Evolutionary conservation across 164 flowering plant species (phyloP), one percentile per base, ranked within the genome.

Genomic region (Kingdonia uniflora): DNA sequence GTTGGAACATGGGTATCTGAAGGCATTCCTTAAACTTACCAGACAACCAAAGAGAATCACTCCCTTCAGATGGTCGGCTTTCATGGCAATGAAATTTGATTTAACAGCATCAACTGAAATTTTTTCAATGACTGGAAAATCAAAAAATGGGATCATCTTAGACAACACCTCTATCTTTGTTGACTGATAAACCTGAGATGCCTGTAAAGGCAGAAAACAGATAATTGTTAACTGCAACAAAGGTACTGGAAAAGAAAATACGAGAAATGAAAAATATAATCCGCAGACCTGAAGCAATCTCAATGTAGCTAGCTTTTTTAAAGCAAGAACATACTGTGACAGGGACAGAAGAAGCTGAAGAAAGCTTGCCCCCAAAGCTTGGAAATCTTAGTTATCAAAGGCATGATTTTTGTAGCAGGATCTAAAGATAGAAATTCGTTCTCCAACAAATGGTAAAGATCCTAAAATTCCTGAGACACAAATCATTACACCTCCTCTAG

Each of bases 401-500:
- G 95, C 60, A 82, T 82, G 2, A 84, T 74, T 66, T 76, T 88
- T 51, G 76, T 56, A 19, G 83, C 75, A 63, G 88, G 80, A 68
- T 88, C 91, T 38, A 86, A 65, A 33, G 91, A 89, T 10, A 67
- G 71, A 72, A 82, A 84, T 52, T 88, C 96, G 42, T 86, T 75
- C 61, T 92, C 98, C 44, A 92, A 55, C 26, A 84, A 70, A 68
- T 80, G 70, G 68, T 72, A 88, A 37, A 88, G 78, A 60, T 92
- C 99, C 65, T 84, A 88, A 14, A 84, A 91, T 77, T 92, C 95
- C 59, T 74, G 99, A 29, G 79, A 72, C 95, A 76, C 91, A 88
- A 13, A 71, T 66, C 79, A 92, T 63, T 2, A 92, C 89, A 58
- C n/a, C n/a, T n/a, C 96, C 96, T 70, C 82, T 88, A 16, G 87